Evolutionary conservation across 805 yeast species (phyloP), one percentile per base, ranked within the genome.

Genomic region (Candida palmyrensis): DNA sequence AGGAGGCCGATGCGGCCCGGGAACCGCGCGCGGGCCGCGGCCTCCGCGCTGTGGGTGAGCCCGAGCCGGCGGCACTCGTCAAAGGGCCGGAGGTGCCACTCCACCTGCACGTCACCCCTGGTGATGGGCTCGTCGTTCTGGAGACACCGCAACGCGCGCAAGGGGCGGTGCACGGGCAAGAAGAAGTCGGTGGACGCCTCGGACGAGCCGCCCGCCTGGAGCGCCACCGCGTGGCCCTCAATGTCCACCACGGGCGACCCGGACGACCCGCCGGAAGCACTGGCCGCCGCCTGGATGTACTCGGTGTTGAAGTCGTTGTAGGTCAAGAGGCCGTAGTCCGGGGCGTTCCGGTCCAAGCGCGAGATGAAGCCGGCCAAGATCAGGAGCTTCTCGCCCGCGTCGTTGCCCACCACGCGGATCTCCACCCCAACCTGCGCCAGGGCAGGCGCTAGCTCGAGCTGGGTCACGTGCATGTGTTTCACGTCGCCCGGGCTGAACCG

Each of bases 161-260:
- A 59, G 2, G 89, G 94, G 51, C 96, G 68, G 56, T 78, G 79
- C 6, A 89, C 75, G 0, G 97, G 97, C 32, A 89, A 59, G 52
- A 89, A 89, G 62, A 85, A 89, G 61, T 89, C 97, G 0, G 96
- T 89, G 0, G 96, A 85, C 1, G 96, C 89, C 44, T 84, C 92
- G 1, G 88, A 75, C 5, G 84, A 76, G 3, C 97, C 97, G 50
- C 97, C 97, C 2, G 97, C 97, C 58, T 87, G 96, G 33, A 89
- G 62, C 0, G 97, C 96, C 13, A 89, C 85, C 0, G 90, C 96
- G 49, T 77, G 59, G 3, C 96, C 96, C 45, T 83, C 81, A 27
- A 82, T 77, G 55, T 87, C 82, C 2, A 89, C 95, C n/a, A 89
- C 97, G 0, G 97, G 97, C 3, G 96, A 86, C 6, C 97, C 97